phyloP scores from a whole-genome alignment of 177 flowering plant genomes.

The Vitis hybrid region DNA sequence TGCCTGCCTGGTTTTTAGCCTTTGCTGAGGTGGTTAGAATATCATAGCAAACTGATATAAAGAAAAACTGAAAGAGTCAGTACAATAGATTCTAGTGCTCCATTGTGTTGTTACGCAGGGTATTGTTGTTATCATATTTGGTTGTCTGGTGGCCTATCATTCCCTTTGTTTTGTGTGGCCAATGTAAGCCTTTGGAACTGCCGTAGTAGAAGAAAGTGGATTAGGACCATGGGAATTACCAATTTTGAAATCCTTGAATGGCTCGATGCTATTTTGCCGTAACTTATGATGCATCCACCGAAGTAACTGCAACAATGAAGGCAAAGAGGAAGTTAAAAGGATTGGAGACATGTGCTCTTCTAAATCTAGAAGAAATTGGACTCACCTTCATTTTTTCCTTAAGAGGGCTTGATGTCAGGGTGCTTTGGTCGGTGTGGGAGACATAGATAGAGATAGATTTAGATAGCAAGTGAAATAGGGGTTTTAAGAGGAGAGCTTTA shows the following conservation, averaged over 20 bases:
- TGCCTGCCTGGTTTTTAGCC: too few relatives aligned
- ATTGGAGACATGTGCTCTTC: slow-evolving; percentile 1
- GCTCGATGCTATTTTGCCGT: slow-evolving; percentile 23
- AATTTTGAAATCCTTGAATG: slow-evolving; percentile 31
- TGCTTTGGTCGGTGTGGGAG: slow-evolving; percentile 16
- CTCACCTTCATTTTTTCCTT: slow-evolving; percentile 32
- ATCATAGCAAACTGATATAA: too few relatives aligned
- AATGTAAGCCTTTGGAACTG: not conserved
- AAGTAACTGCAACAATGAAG: slow-evolving; percentile 32
- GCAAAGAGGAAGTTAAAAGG: slow-evolving; percentile 6
- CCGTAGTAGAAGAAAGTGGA: not conserved
- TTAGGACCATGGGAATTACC: slow-evolving; percentile 24
- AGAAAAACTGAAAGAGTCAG: too few relatives aligned
- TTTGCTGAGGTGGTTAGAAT: too few relatives aligned
- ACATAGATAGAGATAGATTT: slow-evolving; percentile 10
- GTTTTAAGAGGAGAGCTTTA: slow-evolving; percentile 5
- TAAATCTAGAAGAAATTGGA: slow-evolving; percentile 9
- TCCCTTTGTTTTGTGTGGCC: not conserved
- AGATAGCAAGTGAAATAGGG: slow-evolving; percentile 7
- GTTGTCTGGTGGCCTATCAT: not conserved
- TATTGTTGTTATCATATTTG: too few relatives aligned
- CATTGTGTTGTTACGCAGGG: too few relatives aligned
- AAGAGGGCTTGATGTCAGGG: slow-evolving; percentile 11
- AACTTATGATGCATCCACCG: slow-evolving; percentile 43
- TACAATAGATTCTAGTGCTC: too few relatives aligned